Conservation (phyloP, 176 grass and related monocot species). For the Oryza australiensis region DNA sequence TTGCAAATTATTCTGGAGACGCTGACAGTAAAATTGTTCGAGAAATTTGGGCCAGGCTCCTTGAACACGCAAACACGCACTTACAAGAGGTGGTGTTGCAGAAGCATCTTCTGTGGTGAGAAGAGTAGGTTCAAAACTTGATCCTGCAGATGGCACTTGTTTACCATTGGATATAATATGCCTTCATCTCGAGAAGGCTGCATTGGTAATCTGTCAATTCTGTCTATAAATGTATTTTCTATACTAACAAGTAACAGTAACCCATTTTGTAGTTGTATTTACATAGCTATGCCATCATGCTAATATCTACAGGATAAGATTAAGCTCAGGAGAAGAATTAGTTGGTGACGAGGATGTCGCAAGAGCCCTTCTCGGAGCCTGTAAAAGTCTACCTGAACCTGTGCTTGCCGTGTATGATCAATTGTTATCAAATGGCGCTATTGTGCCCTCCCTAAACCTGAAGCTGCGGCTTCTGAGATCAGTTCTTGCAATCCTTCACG, state of each 20-base stretch:
- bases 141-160: slow-evolving; percentile 79
- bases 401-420: slow-evolving; percentile 86
- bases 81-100: slow-evolving; percentile 78
- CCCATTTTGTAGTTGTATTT: slow-evolving; percentile 13
- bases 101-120: slow-evolving; percentile 92
- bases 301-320: slow-evolving; percentile 68
- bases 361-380: slow-evolving; percentile 79
- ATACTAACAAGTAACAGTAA: slow-evolving; percentile 6
- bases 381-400: slow-evolving; percentile 70
- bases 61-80: slow-evolving; percentile 77
- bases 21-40: slow-evolving; percentile 76
- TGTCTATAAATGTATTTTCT: slow-evolving; percentile 12
- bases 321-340: slow-evolving; percentile 81
- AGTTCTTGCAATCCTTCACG: slow-evolving; percentile 70
- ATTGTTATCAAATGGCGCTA: slow-evolving; percentile 77
- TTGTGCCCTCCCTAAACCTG: slow-evolving; percentile 75
- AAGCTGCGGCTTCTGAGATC: slow-evolving; percentile 88
- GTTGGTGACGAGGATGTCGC: slow-evolving; percentile 90
- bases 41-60: slow-evolving; percentile 89
- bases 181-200: slow-evolving; percentile 93
- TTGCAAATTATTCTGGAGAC: slow-evolving; percentile 93
- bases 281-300: slow-evolving; percentile 23
- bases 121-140: slow-evolving; percentile 89
- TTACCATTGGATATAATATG: slow-evolving; percentile 87
- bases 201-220: slow-evolving; percentile 70